Evolutionary conservation across 495 filamentous ascomycete genomes (phyloP).

Genomic region (Acidomyces sp.): DNA sequence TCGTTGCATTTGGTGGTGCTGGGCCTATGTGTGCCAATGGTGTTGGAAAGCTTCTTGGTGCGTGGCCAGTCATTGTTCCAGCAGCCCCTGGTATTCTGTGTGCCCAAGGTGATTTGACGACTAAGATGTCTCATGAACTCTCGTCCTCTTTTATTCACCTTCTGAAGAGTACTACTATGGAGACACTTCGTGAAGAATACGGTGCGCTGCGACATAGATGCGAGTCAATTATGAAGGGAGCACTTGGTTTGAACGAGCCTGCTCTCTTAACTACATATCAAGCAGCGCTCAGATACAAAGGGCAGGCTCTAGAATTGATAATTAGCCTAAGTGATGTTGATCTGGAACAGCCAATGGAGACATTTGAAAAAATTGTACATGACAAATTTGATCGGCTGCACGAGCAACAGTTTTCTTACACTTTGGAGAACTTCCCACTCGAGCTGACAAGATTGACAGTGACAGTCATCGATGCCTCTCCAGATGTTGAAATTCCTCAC

Average conservation of each 20-base stretch:
- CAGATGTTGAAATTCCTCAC: conserved; percentile 29
- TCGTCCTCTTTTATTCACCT: conserved; percentile 33
- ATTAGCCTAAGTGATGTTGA: conserved; percentile 29
- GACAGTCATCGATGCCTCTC: conserved; percentile 31
- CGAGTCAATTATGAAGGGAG: conserved; percentile 19
- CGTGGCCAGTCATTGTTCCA: conserved; percentile 40
- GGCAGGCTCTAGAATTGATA: conserved; percentile 36
- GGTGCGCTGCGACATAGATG: conserved; percentile 18
- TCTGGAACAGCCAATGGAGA: conserved; percentile 20
- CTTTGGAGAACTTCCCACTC: conserved; percentile 30
- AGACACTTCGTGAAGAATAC: conserved; percentile 24
- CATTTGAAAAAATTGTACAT: conserved; percentile 23
- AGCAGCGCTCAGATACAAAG: conserved; percentile 37
- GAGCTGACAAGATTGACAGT: conserved; percentile 38
- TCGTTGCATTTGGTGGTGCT: conserved; percentile 40
- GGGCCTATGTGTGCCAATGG: conserved; percentile 1
- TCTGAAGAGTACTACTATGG: conserved; percentile 24
- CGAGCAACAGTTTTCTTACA: conserved; percentile 37
- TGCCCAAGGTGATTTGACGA: conserved; percentile 38
- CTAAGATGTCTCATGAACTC: conserved; percentile 35
- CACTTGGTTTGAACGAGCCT: conserved; percentile 17
- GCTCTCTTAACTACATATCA: conserved; percentile 29
- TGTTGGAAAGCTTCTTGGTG: conserved; percentile 36
- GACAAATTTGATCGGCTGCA: conserved; percentile 33
- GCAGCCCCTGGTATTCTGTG: conserved; percentile 39